These are phyloP conservation scores for Cucurbita pepo DNA, from an alignment of 306 rosid species.

Conservation along the genomic window DNA sequence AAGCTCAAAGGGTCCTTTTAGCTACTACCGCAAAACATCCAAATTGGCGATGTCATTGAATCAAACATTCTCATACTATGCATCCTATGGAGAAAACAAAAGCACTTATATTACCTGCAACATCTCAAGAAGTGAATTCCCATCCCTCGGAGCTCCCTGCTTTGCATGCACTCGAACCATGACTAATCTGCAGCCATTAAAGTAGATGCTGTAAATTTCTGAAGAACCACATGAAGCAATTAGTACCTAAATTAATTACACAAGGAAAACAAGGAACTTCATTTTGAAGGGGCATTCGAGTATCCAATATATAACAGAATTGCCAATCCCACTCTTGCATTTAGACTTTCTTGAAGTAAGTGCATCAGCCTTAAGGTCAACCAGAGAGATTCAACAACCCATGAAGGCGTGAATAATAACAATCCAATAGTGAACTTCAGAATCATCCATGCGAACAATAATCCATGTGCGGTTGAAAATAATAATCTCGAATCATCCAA, in stretches of 20 bases:
- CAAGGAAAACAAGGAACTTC: neutral
- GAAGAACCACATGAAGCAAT: neutral
- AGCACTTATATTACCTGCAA: constrained; percentile 41
- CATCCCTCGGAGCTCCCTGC: constrained; percentile 92
- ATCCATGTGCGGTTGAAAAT: neutral
- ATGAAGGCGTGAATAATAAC: neutral
- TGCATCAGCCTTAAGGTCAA: neutral
- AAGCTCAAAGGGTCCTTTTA: neutral
- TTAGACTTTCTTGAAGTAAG: neutral
- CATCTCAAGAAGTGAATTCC: constrained; percentile 76
- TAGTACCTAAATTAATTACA: neutral
- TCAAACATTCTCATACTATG: neutral
- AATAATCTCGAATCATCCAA: neutral
- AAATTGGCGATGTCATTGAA: no score
- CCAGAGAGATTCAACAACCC: neutral
- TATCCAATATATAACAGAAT: neutral
- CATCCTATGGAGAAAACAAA: neutral
- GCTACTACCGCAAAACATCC: neutral
- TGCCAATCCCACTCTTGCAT: neutral
- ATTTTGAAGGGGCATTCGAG: neutral
- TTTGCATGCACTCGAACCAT: constrained; percentile 97
- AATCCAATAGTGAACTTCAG: no score
- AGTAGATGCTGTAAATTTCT: neutral
- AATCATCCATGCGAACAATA: no score
- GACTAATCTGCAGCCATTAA: constrained; percentile 46